phyloP scores from a whole-genome alignment of 139 green algal genomes.

The Trebouxia sp. region DNA sequence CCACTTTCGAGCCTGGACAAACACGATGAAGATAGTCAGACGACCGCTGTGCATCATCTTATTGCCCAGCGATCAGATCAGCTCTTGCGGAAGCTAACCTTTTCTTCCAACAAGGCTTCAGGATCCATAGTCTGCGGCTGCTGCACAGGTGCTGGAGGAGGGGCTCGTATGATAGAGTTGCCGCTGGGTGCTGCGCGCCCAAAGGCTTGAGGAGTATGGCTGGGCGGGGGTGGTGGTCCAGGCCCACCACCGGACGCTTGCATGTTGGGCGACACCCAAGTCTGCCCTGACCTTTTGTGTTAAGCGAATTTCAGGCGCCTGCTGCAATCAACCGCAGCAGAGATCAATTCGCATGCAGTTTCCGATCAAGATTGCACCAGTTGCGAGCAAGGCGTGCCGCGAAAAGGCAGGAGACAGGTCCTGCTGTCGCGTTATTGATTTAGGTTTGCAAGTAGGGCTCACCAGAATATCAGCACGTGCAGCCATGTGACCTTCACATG shows the following conservation, averaged over 20 bases:
- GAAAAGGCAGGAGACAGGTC: no score
- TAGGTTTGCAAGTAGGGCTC: background rate
- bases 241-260: conserved; percentile 14
- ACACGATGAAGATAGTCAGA: background rate
- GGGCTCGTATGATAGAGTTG: conserved; percentile 10
- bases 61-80: no score
- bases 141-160: conserved; percentile 1
- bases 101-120: conserved; percentile 28
- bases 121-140: conserved; percentile 28
- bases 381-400: no score
- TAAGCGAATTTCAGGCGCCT: no score
- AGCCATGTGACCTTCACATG: no score
- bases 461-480: no score
- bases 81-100: no score
- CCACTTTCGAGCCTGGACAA: conserved; percentile 92
- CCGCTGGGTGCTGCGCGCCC: background rate
- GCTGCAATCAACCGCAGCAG: no score
- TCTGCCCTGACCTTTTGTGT: no score
- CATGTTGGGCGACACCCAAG: conserved; percentile 26
- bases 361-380: no score
- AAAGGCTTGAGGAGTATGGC: conserved; percentile 14
- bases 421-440: background rate
- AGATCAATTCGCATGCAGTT: no score
- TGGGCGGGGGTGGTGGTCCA: background rate
- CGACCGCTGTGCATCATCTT: no score